These are phyloP conservation scores for Xylaria sp. DNA, from an alignment of 2,329 filamentous ascomycete species.

Conservation along the genomic window DNA sequence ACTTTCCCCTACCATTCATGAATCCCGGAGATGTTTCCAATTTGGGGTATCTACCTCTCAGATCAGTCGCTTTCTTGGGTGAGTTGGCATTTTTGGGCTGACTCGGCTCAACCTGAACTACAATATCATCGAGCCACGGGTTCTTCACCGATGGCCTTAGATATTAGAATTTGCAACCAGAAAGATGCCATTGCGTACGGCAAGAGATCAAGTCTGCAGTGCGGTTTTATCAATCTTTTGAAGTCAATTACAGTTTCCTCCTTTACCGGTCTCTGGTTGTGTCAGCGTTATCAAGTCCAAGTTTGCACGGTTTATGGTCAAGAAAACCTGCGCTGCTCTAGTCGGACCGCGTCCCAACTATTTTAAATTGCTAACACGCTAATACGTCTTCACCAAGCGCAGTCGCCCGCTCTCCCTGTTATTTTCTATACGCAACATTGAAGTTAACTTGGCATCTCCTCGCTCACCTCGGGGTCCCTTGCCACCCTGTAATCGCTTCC, in stretches of 20 bases:
- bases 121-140: not conserved
- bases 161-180: not conserved
- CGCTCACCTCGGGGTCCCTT: not conserved
- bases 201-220: not conserved
- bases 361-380: slow-evolving; percentile 2
- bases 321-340: not conserved
- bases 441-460: not conserved
- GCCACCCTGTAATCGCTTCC: slow-evolving; percentile 2
- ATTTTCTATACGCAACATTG: not conserved
- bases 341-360: slow-evolving; percentile 4
- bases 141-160: not conserved
- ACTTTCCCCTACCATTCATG: slow-evolving; percentile 4
- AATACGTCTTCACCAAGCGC: slow-evolving; percentile 8
- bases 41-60: slow-evolving; percentile 7
- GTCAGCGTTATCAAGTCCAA: not conserved
- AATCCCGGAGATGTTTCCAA: slow-evolving; percentile 27
- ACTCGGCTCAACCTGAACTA: not conserved
- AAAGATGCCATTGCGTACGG: not conserved
- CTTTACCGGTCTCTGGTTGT: not conserved
- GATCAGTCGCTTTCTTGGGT: slow-evolving; percentile 15
- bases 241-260: not conserved
- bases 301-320: not conserved
- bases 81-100: not conserved
- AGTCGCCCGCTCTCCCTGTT: slow-evolving; percentile 11
- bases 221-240: not conserved